Evolutionary conservation across 257 asterid genomes (phyloP).

Genomic region (Jasminum sambac): DNA sequence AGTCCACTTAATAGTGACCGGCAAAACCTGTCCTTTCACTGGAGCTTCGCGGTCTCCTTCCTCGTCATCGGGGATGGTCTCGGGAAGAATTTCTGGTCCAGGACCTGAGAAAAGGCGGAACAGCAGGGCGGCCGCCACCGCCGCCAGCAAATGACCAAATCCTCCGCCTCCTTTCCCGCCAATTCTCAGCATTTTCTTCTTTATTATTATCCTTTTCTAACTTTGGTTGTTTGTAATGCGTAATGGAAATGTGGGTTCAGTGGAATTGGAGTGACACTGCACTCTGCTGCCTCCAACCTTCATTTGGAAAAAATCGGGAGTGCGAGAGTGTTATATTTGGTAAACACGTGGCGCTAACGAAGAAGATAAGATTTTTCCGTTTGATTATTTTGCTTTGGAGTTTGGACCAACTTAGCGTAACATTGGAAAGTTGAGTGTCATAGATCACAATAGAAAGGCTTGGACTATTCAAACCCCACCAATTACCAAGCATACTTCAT

Average conservation of each 20-base stretch:
- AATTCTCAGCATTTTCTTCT: conserved; percentile 47
- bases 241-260: background rate
- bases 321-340: conserved; percentile 8
- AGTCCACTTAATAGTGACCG: conserved; percentile 74
- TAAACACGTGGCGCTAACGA: conserved; percentile 36
- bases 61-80: conserved; percentile 34
- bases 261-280: background rate
- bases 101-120: conserved; percentile 75
- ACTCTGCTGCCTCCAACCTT: background rate
- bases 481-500: too few relatives aligned
- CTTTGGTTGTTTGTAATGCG: background rate
- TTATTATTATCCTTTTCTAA: background rate
- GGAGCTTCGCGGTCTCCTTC: conserved; percentile 40
- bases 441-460: too few relatives aligned
- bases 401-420: background rate
- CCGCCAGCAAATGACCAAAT: conserved; percentile 76
- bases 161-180: conserved; percentile 75
- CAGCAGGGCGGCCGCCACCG: conserved; percentile 79
- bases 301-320: conserved; percentile 12
- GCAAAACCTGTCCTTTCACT: conserved; percentile 54
- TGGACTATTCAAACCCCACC: too few relatives aligned
- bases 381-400: background rate
- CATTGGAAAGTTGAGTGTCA: too few relatives aligned
- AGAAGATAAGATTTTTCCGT: conserved; percentile 2
- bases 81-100: conserved; percentile 58